Base-by-base conservation (phyloP, 2,329 filamentous ascomycete species). In the Claviceps capensis region DNA sequence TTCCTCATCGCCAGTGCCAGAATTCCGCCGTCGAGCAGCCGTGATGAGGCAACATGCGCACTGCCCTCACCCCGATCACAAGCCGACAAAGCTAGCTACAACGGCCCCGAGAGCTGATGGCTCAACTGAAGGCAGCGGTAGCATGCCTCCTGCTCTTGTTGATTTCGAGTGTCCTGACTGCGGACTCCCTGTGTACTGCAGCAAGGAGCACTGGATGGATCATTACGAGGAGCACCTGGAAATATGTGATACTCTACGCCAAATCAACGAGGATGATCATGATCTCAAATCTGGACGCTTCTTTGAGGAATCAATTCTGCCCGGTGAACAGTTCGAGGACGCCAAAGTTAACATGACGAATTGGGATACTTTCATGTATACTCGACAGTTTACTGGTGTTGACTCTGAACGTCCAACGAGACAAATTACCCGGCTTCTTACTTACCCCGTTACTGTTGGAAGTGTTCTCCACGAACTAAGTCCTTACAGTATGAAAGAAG, bases 181-280 rank as follows among this genome's bases (percentile, higher is more conserved):
- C 61, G 93, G 93, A 14, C 79, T 97, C 43, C 90, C 94, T 0
- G 83, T 95, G 6, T 95, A 93, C 65, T 98, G 93, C 72, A 91
- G 82, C 60, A 86, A 96, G 68, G 85, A 88, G 59, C 93, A 98
- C 66, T 97, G 91, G 86, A 88, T 86, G 65, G 88, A 94, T 60
- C 88, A 97, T 67, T 98, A 95, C 63, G 91, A 97, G 68, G 78
- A 83, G 17, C 93, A 98, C 67, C 68, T 98, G 55, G 81, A 96
- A 63, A 83, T 98, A 38, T 98, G 93, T 67, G 91, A 98, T 62
- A 86, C 86, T 0, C 72, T 98, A 52, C 77, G 85, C 58, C 85
- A 97, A 69, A 91, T 95, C 69, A 98, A 98, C 60, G 93, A 98
- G 70, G 93, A 98, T 63, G 93, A 98, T 60, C 94, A 98, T 64